Percentiles rank a stretch among this genome's conserved stretches.
These are phyloP conservation scores for Bipolaris oryzae DNA, from an alignment of 2,329 filamentous ascomycete species.

Conservation along the genomic window DNA sequence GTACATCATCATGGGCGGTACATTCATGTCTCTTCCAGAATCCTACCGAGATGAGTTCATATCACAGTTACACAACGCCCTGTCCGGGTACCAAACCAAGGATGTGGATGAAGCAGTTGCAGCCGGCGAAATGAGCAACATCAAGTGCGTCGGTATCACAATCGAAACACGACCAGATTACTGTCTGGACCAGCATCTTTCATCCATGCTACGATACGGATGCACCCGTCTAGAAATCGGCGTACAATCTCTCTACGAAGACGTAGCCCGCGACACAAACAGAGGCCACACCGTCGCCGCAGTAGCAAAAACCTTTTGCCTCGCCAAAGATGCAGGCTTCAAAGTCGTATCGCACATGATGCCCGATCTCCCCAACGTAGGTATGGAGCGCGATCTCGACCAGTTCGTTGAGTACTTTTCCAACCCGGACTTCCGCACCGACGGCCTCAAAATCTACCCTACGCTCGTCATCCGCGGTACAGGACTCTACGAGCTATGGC, in stretches of 20 bases:
- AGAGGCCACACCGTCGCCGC: conserved; percentile 93
- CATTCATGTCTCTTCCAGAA: conserved; percentile 94
- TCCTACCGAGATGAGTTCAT: conserved; percentile 94
- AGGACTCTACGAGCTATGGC: conserved; percentile 95
- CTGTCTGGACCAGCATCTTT: conserved; percentile 92
- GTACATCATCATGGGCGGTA: conserved; percentile 99
- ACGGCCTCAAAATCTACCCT: conserved; percentile 97
- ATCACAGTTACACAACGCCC: conserved; percentile 91
- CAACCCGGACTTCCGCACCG: conserved; percentile 92
- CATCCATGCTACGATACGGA: conserved; percentile 95
- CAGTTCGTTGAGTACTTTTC: conserved; percentile 99
- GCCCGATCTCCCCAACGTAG: conserved; percentile 96
- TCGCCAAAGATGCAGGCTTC: conserved; percentile 98
- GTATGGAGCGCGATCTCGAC: conserved; percentile 95
- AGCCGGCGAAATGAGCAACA: conserved; percentile 93
- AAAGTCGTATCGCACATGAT: conserved; percentile 99
- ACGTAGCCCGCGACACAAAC: conserved; percentile 97
- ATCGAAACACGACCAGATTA: conserved; percentile 98
- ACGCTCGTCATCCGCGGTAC: conserved; percentile 97
- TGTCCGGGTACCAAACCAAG: conserved; percentile 92
- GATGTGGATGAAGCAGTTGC: conserved; percentile 95
- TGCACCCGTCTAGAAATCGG: conserved; percentile 94
- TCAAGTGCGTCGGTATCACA: conserved; percentile 97
- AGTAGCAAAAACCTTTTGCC: conserved; percentile 93
- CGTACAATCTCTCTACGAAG: conserved; percentile 95